A percentile compares a stretch with the other conserved stretches of the same genome.
Conservation (phyloP, 2,329 filamentous ascomycete species). For the Paraphoma sp. region DNA sequence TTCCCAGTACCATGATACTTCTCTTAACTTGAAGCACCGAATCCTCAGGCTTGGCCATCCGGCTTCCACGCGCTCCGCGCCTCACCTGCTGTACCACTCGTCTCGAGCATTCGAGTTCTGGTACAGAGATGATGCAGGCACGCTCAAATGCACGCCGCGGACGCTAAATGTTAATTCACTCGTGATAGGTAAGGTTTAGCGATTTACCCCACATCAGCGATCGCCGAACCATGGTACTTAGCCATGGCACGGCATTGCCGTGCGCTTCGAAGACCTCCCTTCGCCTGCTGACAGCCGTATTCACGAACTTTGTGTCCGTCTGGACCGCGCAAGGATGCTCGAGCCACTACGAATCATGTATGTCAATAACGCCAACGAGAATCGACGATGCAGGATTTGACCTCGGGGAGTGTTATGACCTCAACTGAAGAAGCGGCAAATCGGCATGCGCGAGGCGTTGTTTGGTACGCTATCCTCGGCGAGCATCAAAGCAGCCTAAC, state of each 20-base stretch:
- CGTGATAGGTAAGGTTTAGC: constrained; percentile 17
- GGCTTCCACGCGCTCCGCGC: constrained; percentile 14
- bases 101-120: neutral
- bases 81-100: neutral
- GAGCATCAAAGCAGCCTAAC: neutral
- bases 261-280: neutral
- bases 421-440: neutral
- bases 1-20: constrained; percentile 18
- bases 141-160: constrained; percentile 3
- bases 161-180: constrained; percentile 6
- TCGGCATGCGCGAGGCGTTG: neutral
- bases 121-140: neutral
- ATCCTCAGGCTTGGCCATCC: constrained; percentile 7
- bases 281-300: neutral
- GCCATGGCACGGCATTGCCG: constrained; percentile 23
- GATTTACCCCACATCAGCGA: constrained; percentile 26
- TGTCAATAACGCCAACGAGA: neutral
- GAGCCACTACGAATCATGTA: too few relatives aligned
- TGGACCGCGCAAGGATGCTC: too few relatives aligned
- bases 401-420: too few relatives aligned
- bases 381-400: neutral
- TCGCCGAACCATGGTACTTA: constrained; percentile 24
- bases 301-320: too few relatives aligned
- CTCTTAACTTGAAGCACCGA: constrained; percentile 3
- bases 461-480: neutral